These are phyloP conservation scores for Heterococcus sp. DNA, from an alignment of 108 stramenopile species.

Conservation along the genomic window DNA sequence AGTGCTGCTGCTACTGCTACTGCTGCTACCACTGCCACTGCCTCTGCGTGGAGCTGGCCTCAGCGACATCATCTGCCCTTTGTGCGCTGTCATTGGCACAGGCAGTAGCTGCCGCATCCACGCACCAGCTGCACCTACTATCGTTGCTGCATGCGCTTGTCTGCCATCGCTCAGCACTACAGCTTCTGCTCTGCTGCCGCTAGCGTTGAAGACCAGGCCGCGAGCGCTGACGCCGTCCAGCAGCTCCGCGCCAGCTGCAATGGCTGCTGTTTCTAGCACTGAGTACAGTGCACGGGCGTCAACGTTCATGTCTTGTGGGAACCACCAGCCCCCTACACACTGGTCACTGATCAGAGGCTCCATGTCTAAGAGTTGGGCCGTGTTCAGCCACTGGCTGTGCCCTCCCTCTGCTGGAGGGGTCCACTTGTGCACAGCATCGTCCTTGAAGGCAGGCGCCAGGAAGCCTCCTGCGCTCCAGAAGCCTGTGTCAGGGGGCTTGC, in stretches of 20 bases:
- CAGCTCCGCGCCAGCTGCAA: slow-evolving; percentile 75
- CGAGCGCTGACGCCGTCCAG: slow-evolving; percentile 53
- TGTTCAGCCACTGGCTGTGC: slow-evolving; percentile 73
- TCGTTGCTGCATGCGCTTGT: slow-evolving; percentile 55
- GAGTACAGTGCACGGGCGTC: slow-evolving; percentile 75
- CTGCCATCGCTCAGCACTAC: slow-evolving; percentile 64
- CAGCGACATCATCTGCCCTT: slow-evolving; percentile 81
- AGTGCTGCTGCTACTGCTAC: too few species aligned
- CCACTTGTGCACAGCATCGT: slow-evolving; percentile 80
- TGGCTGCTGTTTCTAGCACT: slow-evolving; percentile 70
- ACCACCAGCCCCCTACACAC: slow-evolving; percentile 91
- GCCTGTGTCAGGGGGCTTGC: slow-evolving; percentile 57
- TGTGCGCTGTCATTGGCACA: slow-evolving; percentile 80
- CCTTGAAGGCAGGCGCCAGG: slow-evolving; percentile 83
- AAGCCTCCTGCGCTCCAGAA: slow-evolving; percentile 82
- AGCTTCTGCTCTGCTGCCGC: slow-evolving; percentile 4
- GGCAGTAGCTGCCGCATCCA: slow-evolving; percentile 88
- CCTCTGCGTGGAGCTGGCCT: too few species aligned
- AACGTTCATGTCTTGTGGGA: slow-evolving; percentile 84
- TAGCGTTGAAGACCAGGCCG: slow-evolving; percentile 17
- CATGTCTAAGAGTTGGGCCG: slow-evolving; percentile 66
- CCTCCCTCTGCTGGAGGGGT: slow-evolving; percentile 66
- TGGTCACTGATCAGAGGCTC: slow-evolving; percentile 73
- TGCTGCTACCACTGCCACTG: too few species aligned
- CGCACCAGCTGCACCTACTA: slow-evolving; percentile 79